Evolutionary conservation across 805 yeast genomes (phyloP), one percentile per base, ranked within the genome.

Genomic region (Candida takata): DNA sequence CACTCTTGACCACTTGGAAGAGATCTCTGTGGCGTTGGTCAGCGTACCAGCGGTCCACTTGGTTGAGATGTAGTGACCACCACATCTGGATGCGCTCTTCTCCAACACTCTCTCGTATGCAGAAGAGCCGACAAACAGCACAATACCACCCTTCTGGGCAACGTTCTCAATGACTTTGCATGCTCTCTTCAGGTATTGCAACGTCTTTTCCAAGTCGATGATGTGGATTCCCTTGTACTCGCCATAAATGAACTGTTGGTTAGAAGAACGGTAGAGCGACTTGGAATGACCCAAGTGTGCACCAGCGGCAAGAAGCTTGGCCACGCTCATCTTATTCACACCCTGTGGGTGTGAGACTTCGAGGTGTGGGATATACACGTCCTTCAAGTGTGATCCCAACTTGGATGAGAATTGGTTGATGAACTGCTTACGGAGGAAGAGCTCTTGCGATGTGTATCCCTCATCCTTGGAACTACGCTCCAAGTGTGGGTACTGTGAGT

Each of bases 21-120:
- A 63, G 16, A 82, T 77, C 54, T 77, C 83, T 21, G 78, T 67
- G 37, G 85, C 77, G 62, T 92, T 92, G 30, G 97, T 86, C 47
- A 92, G 69, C 17, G 94, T 83, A 46, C 98, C 98, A 3, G 97
- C 96, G 41, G 84, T 74, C 98, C 98, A 92, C 54, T 87, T 77
- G 31, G 77, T 71, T 16, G 82, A 69, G 15, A 92, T 88, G 54
- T 81, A 87, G 61, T 77, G 86, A 12, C 95, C 96, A 39, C 75
- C 70, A 37, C 79, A 66, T 47, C 94, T 72, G 31, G 67, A 63
- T 2, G 97, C 95, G 9, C 95, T 95, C 41, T 71, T 75, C 52
- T 78, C 79, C 32, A 92, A 74, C 1, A 86, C 71, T 37, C 81
- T 69, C 42, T 74, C 74, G 51, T 84, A 92, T 34, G 77, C 75